Evolutionary conservation across 176 grass and related monocot species (phyloP).

Genomic region (Musa beccarii): DNA sequence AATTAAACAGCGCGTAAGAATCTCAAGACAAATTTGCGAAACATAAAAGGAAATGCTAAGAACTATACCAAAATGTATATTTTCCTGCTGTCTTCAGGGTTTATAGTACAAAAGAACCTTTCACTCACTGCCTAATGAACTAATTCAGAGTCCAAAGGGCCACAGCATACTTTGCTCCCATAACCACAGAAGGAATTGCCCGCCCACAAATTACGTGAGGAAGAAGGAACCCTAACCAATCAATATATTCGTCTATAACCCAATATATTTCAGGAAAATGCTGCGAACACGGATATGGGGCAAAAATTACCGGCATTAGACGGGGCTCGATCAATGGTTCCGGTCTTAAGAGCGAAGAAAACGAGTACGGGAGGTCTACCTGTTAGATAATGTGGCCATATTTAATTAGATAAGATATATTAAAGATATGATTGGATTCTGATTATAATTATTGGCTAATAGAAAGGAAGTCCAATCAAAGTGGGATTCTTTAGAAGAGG

Average conservation of each 20-base stretch:
- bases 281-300: too few species aligned
- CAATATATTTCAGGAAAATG: not conserved
- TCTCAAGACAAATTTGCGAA: too few species aligned
- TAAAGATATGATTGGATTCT: too few species aligned
- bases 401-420: too few species aligned
- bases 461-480: too few species aligned
- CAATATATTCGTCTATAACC: not conserved
- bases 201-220: not conserved
- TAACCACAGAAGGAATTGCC: not conserved
- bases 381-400: too few species aligned
- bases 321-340: constrained; percentile 13
- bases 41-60: not conserved
- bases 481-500: too few species aligned
- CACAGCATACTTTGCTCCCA: not conserved
- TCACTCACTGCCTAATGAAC: too few species aligned
- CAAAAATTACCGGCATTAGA: constrained; percentile 1
- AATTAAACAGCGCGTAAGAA: not conserved
- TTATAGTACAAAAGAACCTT: not conserved
- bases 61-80: not conserved
- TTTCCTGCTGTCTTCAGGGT: not conserved
- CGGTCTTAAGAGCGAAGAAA: constrained; percentile 11
- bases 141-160: not conserved
- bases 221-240: not conserved
- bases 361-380: constrained; percentile 10
- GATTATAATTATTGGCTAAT: too few species aligned